Evolutionary conservation across 2,329 filamentous ascomycete genomes (phyloP), one percentile per base, ranked within the genome.

Genomic region (Apiospora malaysiana): DNA sequence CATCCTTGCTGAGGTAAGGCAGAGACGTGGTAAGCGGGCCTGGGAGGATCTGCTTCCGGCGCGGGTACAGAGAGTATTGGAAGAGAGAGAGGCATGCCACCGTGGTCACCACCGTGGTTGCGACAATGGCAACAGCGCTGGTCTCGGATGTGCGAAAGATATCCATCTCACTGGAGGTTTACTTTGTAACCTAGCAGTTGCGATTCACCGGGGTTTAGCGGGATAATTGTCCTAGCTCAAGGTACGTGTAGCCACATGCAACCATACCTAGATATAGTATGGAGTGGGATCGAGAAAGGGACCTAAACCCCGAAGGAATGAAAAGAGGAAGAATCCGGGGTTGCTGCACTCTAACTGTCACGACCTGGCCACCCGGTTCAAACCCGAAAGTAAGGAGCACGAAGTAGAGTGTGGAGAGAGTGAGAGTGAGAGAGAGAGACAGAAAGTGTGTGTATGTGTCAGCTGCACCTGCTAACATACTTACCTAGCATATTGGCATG

Each of bases 21-120:
- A 85, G 73, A 51, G 80, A 78, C 25, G 83, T 84, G 70, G 79
- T 83, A 45, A 86, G 81, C 43, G 87, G 86, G 45, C 82, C 86
- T 14, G 77, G 80, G 69, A 88, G 81, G 43, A 85, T 76, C 70
- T 78, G 79, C 68, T 79, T 79, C 56, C 78, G 78, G 42, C 75
- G 74, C 43, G 85, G 84, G 79, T 83, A 85, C 16, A 87, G 80
- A 1, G 78, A 73, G 45, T 76, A 74, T 32, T 80, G 78, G 18
- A 76, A 75, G 10, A 83, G 73, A 32, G 79, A 78, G 23, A 85
- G 77, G 49, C 85, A 73, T 18, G 81, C 77, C 51, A 84, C 74
- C 9, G 84, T 86, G 10, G 81, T 79, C n/a, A 83, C 74, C 46
- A 82, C 81, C 0, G 85, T 83, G 2, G 82, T 82, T 25, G 80